Evolutionary conservation across 768 basidiomycete species (phyloP).

Genomic region (Mycena belliarum): DNA sequence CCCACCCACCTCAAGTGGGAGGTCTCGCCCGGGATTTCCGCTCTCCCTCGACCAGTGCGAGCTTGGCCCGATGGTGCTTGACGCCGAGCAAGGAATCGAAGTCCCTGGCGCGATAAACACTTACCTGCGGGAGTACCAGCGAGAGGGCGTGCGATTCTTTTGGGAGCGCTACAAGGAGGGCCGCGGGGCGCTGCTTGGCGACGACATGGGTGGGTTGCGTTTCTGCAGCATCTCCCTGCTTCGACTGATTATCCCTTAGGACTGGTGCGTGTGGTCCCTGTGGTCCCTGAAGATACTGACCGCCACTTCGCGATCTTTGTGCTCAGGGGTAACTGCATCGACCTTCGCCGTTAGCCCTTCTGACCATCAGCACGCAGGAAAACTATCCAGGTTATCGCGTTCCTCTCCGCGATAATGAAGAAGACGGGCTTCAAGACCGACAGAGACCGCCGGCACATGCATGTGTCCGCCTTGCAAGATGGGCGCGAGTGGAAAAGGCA

Average conservation of each 20-base stretch:
- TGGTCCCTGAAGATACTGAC: slow-evolving; percentile 14
- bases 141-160: slow-evolving; percentile 83
- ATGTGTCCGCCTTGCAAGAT: slow-evolving; percentile 71
- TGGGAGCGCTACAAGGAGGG: slow-evolving; percentile 68
- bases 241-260: neutral
- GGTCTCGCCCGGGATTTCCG: slow-evolving; percentile 57
- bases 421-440: slow-evolving; percentile 72
- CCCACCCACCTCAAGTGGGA: slow-evolving; percentile 31
- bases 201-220: slow-evolving; percentile 87
- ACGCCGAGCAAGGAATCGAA: slow-evolving; percentile 43
- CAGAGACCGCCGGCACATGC: slow-evolving; percentile 59
- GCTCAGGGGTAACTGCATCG: too few relatives aligned
- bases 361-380: too few relatives aligned
- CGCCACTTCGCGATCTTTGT: too few relatives aligned
- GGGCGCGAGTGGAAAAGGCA: slow-evolving; percentile 50
- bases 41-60: slow-evolving; percentile 43
- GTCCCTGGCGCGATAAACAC: slow-evolving; percentile 78
- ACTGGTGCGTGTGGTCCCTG: neutral
- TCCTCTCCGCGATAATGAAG: slow-evolving; percentile 89
- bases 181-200: slow-evolving; percentile 83
- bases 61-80: slow-evolving; percentile 53
- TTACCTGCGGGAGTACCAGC: slow-evolving; percentile 88
- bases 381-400: slow-evolving; percentile 91
- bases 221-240: too few relatives aligned
- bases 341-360: too few relatives aligned